Base-by-base conservation (phyloP, 768 basidiomycete species). In the Tylopilus sp. region DNA sequence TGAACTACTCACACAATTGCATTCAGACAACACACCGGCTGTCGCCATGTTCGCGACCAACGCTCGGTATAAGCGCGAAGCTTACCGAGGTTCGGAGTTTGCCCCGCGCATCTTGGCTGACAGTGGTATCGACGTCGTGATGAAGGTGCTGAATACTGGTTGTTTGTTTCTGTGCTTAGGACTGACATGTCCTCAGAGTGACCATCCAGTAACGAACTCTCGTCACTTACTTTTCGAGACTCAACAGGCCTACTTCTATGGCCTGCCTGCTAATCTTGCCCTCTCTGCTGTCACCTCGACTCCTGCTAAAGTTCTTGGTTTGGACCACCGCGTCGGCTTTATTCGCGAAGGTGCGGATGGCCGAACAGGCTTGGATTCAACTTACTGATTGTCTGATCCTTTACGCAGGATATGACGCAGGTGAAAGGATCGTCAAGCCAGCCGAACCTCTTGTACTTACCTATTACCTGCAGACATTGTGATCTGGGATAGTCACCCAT, bases 41-140 rank as follows among this genome's bases (percentile, higher is more conserved):
- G 74, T 85, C 36, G 92, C 93, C 3, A 68, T 96, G 37, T 93
- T 92, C 54, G 86, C 89, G 4, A 91, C 86, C 33, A 86, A 86
- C 63, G 81, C 86, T 59, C 74, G 85, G 74, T 71, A 72, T 56
- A 86, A 86, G 71, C 75, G 79, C 14, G 83, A 84, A 60, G 77
- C 86, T 1, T 87, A 82, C 61, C 72, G 84, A 13, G 84, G 81
- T 4, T 80, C 82, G 3, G 84, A 86, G 58, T 87, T 82, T 54
- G 84, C 85, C 3, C 75, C 82, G 2, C 77, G 78, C 44, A 79
- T 87, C 52, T 69, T 88, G 10, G 70, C 79, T 0, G 80, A 85
- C 40, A 73, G 78, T 11, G 82, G 79, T 4, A 71, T 87, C 40
- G 69, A 75, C 8, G 81, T 87, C 7, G 74, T 78, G 19, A 81